phyloP scores from a whole-genome alignment of 2,329 filamentous ascomycete species.

The Ramularia endophylla region DNA sequence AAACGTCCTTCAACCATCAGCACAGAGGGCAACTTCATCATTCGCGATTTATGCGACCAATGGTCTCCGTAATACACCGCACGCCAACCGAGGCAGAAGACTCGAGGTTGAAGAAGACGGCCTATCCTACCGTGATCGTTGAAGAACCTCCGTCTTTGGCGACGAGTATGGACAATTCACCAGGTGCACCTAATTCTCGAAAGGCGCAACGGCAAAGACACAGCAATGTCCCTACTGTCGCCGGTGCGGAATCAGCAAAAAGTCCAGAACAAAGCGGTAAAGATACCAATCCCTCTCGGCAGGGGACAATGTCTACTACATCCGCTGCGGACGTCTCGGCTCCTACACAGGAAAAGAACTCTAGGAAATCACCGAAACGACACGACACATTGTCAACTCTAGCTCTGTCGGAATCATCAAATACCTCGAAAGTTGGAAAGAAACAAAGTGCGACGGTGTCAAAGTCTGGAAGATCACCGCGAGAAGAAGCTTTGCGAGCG shows the following conservation, averaged over 20 bases:
- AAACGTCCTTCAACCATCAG: constrained; percentile 56
- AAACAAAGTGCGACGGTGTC: constrained; percentile 1
- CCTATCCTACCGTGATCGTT: constrained; percentile 10
- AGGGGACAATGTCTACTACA: not conserved
- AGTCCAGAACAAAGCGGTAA: not conserved
- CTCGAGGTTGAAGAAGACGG: not conserved
- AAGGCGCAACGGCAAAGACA: not conserved
- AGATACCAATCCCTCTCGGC: not conserved
- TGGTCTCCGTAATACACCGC: constrained; percentile 34
- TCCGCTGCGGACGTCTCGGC: not conserved
- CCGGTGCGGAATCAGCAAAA: constrained; percentile 5
- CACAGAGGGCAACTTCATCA: constrained; percentile 54
- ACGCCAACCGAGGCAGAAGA: constrained; percentile 12
- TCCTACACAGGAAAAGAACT: not conserved
- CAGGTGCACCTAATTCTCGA: constrained; percentile 5
- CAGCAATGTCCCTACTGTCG: constrained; percentile 1
- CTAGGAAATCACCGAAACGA: constrained; percentile 5
- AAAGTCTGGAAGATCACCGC: constrained; percentile 7
- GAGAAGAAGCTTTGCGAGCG: constrained; percentile 6
- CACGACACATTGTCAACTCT: constrained; percentile 16
- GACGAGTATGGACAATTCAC: too few species aligned
- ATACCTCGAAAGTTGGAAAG: constrained; percentile 1
- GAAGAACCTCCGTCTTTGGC: constrained; percentile 10
- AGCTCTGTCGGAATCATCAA: constrained; percentile 8
- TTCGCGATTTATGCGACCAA: constrained; percentile 57